Evolutionary conservation across 768 basidiomycete species (phyloP), one percentile per base, ranked within the genome.

Genomic region (Serendipita vermifera): DNA sequence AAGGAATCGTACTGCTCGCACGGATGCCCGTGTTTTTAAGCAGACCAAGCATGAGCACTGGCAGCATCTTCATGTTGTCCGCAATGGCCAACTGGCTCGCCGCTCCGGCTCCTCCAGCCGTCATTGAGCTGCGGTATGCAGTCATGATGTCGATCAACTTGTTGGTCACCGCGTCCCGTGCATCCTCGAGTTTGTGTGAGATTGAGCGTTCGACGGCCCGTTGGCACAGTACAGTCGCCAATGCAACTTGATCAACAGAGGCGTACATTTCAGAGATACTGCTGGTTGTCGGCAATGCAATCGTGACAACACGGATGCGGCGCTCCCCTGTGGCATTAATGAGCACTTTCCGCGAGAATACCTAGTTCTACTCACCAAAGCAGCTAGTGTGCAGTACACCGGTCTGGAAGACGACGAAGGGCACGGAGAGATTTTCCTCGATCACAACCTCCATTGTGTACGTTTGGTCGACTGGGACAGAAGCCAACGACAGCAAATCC

Each of bases 381-480:
- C 87, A 91, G 0, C 92, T 91, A 0, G 93, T 96, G 67, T 97
- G 92, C 22, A 98, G 75, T 17, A 97, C 83, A 11, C 90, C 94
- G 27, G 91, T 92, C 67, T 97, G 94, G 69, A 97, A 74, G 33
- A 96, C 92, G 39, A 96, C 90, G 64, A 90, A 89, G 0, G 93
- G 87, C 26, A 85, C 75, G 0, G 85, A 89, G 61, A 98, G 77
- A 33, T 86, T 85, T 67, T 98, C 94, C 67, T 98, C 94, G 60
- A 98, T 88, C 66, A 93, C 86, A 9, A 97, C 75, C 67, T 98
- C 94, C 64, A 98, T 93, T 9, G 85, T 85, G 67, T 98, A 98
- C 15, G 87, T 91, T 67, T 96, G 88, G 64, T 98, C 92, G 63
- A 87, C 82, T 14, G 94, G 91, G n/a, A 98, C 93, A 5, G 91